Percentiles rank a stretch among this genome's conserved stretches.
phyloP scores from a whole-genome alignment of 2,329 filamentous ascomycete species.

The Neoascochyta sp. region DNA sequence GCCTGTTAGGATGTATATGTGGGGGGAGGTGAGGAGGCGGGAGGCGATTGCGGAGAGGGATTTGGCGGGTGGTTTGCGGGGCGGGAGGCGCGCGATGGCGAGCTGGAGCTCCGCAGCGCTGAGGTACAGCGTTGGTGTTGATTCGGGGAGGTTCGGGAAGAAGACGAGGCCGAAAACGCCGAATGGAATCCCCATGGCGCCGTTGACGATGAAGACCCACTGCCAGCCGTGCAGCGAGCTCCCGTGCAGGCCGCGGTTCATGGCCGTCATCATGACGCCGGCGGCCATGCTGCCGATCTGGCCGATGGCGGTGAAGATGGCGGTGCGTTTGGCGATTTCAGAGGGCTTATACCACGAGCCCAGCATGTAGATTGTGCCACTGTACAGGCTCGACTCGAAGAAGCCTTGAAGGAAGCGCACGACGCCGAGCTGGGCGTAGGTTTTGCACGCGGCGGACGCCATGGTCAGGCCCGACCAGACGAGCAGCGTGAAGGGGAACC shows the following conservation, averaged over 20 bases:
- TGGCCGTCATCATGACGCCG: conserved; percentile 33
- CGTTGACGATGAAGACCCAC: conserved; percentile 30
- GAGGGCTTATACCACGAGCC: conserved; percentile 29
- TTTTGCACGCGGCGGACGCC: conserved; percentile 26
- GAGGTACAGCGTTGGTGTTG: conserved; percentile 19
- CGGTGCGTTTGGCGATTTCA: conserved; percentile 29
- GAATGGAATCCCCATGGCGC: conserved; percentile 28
- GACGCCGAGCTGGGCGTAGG: conserved; percentile 24
- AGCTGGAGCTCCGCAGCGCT: conserved; percentile 25
- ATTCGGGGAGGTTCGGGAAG: conserved; percentile 28
- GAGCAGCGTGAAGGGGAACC: conserved; percentile 27
- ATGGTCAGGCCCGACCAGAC: conserved; percentile 31
- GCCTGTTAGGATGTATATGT: conserved; percentile 40
- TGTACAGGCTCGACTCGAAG: conserved; percentile 28
- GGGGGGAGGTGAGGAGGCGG: conserved; percentile 18
- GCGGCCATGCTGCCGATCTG: conserved; percentile 33
- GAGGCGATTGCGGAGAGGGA: conserved; percentile 24
- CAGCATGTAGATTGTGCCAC: conserved; percentile 29
- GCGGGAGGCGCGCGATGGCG: conserved; percentile 23
- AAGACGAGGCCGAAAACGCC: conserved; percentile 26
- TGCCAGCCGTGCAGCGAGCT: conserved; percentile 25
- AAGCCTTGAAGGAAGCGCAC: conserved; percentile 27
- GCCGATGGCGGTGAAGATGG: conserved; percentile 29
- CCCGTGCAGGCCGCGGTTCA: conserved; percentile 23
- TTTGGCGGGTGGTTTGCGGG: conserved; percentile 22